Conservation (phyloP, 2,329 filamentous ascomycete genomes). For the Colletotrichum falcatum region DNA sequence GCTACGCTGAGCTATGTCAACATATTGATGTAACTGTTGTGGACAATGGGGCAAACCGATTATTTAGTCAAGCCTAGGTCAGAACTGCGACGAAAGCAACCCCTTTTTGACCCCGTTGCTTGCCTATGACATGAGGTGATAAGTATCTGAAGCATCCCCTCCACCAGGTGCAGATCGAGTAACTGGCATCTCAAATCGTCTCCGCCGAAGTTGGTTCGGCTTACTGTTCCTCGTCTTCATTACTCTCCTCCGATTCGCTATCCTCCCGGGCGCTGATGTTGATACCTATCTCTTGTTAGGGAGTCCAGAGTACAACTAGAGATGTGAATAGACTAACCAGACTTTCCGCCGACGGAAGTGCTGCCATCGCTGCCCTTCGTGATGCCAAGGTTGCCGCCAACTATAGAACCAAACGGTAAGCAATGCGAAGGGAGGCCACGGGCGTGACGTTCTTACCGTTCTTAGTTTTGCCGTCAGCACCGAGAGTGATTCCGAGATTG, state of each 20-base stretch:
- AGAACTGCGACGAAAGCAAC: background rate
- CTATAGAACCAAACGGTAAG: background rate
- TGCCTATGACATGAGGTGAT: background rate
- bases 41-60: too few relatives aligned
- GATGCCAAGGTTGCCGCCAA: constrained; percentile 36
- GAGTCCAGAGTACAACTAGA: too few relatives aligned
- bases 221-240: constrained; percentile 8
- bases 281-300: constrained; percentile 17
- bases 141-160: background rate
- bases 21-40: too few relatives aligned
- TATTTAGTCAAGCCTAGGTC: background rate
- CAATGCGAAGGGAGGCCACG: background rate
- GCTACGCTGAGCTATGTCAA: too few relatives aligned
- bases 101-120: background rate
- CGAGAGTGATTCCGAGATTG: constrained; percentile 28
- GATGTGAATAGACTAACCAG: background rate
- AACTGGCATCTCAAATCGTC: background rate
- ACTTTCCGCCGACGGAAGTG: constrained; percentile 36
- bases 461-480: constrained; percentile 22
- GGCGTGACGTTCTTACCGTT: constrained; percentile 13
- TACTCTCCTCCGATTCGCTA: background rate
- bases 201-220: background rate
- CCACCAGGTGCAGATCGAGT: background rate
- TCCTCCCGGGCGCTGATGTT: constrained; percentile 25
- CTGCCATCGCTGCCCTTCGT: constrained; percentile 37